Evolutionary conservation across 2,329 filamentous ascomycete species (phyloP).

Genomic region (Lachnum nothofagi): DNA sequence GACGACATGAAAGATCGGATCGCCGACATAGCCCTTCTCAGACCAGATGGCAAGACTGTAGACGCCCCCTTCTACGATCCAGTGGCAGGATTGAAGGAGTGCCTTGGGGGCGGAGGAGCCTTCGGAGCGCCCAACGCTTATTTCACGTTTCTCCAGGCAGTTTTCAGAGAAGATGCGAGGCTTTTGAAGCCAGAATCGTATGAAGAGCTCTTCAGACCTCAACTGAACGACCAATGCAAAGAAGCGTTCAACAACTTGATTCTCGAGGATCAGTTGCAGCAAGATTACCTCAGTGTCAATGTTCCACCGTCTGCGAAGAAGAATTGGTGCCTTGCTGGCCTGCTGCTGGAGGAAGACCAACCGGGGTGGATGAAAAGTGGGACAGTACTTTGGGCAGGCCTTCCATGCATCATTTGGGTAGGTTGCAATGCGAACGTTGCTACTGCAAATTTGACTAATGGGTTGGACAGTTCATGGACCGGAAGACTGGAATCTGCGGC

Average conservation of each 20-base stretch:
- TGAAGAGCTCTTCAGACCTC: constrained; percentile 43
- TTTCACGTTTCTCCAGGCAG: constrained; percentile 40
- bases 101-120: constrained; percentile 35
- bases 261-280: neutral
- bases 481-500: neutral
- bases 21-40: neutral
- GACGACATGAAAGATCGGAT: constrained; percentile 13
- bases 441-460: no score
- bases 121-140: constrained; percentile 37
- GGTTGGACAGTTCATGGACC: neutral
- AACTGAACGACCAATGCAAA: constrained; percentile 33
- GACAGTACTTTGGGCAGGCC: neutral
- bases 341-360: neutral
- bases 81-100: neutral
- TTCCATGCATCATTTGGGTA: constrained; percentile 6
- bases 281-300: neutral
- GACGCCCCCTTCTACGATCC: neutral
- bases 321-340: constrained; percentile 1
- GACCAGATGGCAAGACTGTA: constrained; percentile 13
- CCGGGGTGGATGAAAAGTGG: neutral
- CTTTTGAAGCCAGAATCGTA: constrained; percentile 41
- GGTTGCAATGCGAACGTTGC: no score
- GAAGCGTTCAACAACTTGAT: constrained; percentile 23
- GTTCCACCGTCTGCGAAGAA: neutral
- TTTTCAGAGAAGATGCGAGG: constrained; percentile 45